These are phyloP conservation scores for Candida coleopterorum DNA, from an alignment of 805 yeast genomes.

Conservation along the genomic window DNA sequence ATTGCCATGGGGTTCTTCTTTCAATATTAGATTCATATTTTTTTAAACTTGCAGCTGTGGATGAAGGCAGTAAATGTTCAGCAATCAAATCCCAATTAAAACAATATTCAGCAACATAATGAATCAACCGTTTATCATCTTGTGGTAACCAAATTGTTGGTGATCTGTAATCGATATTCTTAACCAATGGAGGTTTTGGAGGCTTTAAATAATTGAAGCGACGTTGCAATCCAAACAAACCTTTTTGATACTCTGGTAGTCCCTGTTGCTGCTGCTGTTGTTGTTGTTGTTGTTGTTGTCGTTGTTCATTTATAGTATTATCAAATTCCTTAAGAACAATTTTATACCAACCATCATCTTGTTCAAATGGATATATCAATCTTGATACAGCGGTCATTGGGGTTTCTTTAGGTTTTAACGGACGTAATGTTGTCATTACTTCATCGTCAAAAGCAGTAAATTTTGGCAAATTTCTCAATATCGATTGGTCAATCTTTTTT, in stretches of 20 bases:
- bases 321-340: slow-evolving; percentile 42
- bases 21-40: slow-evolving; percentile 84
- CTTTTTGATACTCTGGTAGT: slow-evolving; percentile 47
- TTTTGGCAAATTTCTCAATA: slow-evolving; percentile 44
- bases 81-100: slow-evolving; percentile 94
- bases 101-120: slow-evolving; percentile 77
- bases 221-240: slow-evolving; percentile 54
- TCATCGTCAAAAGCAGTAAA: slow-evolving; percentile 45
- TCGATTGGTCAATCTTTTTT: slow-evolving; percentile 42
- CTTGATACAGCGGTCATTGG: slow-evolving; percentile 58
- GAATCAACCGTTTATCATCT: slow-evolving; percentile 78
- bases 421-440: slow-evolving; percentile 5
- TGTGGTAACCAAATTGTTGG: slow-evolving; percentile 97
- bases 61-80: slow-evolving; percentile 64
- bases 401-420: slow-evolving; percentile 23
- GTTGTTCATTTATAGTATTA: slow-evolving; percentile 15
- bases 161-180: slow-evolving; percentile 74
- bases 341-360: slow-evolving; percentile 60
- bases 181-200: slow-evolving; percentile 84
- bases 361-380: slow-evolving; percentile 58
- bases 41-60: slow-evolving; percentile 42
- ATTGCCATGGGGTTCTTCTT: slow-evolving; percentile 97
- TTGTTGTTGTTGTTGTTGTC: slow-evolving; percentile 42
- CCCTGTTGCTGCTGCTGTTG: slow-evolving; percentile 45
- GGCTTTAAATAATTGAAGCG: slow-evolving; percentile 69